Base-by-base conservation (phyloP, 1,139 yeast genomes). In the Nakaseomyces glabratus region DNA sequence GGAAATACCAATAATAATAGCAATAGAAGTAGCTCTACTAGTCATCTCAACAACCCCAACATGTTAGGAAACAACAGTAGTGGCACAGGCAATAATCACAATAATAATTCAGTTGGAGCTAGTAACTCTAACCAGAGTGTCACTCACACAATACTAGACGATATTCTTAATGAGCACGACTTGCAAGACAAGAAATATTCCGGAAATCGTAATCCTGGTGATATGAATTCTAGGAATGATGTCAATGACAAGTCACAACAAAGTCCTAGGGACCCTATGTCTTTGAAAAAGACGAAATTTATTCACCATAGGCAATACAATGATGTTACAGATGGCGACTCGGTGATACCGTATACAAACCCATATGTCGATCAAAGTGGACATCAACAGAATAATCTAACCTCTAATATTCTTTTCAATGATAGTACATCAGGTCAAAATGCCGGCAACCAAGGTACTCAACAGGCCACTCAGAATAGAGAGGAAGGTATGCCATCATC, bases 1-100 rank as follows among this genome's bases (percentile, higher is more conserved):
- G 35, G 15, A 37, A 34, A 10, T 37, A 33, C 19, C 36, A 24
- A 15, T 28, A 35, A 13, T 40, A 25, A 4, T 39, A 35, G 24
- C 40, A 28, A 15, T 37, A 36, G 25, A 32, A 24, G 16, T 34
- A n/a, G n/a, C n/a, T n/a, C n/a, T n/a, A n/a, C n/a, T n/a, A n/a
- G n/a, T n/a, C n/a, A n/a, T n/a, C n/a, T n/a, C n/a, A n/a, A n/a
- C n/a, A n/a, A n/a, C n/a, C n/a, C n/a, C n/a, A n/a, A n/a, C n/a
- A n/a, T n/a, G n/a, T n/a, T 33, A 5, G 24, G 24, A 9, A 21
- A 9, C 16, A 23, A 15, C 11, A 19, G 28, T 4, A 24, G 19
- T 15, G 28, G 28, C 6, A 13, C 8, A 20, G 13, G 21, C 21
- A n/a, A n/a, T n/a, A 21, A 9, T 11, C 12, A 15, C 11, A 19